phyloP scores from a whole-genome alignment of 192 early-diverging fungal species.

The Backusella psychrophila region DNA sequence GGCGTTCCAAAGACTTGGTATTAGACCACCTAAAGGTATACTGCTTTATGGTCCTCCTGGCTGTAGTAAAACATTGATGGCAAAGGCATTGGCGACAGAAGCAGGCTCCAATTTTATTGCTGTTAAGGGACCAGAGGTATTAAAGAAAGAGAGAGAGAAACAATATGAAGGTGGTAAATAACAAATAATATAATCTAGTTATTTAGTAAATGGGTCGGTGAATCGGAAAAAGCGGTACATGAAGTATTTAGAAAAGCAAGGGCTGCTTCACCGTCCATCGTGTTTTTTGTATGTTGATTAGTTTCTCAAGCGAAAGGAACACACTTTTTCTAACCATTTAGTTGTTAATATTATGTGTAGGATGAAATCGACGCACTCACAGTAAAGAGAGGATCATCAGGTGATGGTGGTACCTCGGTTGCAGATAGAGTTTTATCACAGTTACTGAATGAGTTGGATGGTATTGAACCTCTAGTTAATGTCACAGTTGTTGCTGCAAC shows the following conservation, averaged over 20 bases:
- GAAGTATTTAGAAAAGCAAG: slow-evolving; percentile 95
- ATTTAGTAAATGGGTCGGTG: slow-evolving; percentile 99
- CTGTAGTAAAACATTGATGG: slow-evolving; percentile 96
- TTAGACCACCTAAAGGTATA: slow-evolving; percentile 95
- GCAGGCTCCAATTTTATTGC: slow-evolving; percentile 96
- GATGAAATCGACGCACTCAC: slow-evolving; percentile 98
- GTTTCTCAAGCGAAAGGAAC: background rate
- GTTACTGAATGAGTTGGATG: slow-evolving; percentile 91
- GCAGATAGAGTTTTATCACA: slow-evolving; percentile 95
- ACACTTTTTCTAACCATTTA: background rate
- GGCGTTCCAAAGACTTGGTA: slow-evolving; percentile 83
- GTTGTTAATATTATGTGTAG: slow-evolving; percentile 32
- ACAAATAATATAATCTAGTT: slow-evolving; percentile 47
- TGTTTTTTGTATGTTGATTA: slow-evolving; percentile 87
- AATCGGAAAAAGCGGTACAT: slow-evolving; percentile 94
- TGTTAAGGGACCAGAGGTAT: slow-evolving; percentile 95
- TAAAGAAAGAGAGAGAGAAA: too few species aligned
- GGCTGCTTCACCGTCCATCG: slow-evolving; percentile 90
- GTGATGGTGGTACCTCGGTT: slow-evolving; percentile 76
- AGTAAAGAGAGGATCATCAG: slow-evolving; percentile 65
- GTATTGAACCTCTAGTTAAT: slow-evolving; percentile 92
- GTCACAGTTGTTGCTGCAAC: slow-evolving; percentile 98
- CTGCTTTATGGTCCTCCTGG: slow-evolving; percentile 98
- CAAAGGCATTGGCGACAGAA: slow-evolving; percentile 96
- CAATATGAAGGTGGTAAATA: background rate